Percentiles rank a stretch among this genome's conserved stretches.
These are phyloP conservation scores for Botrytis medusae DNA, from an alignment of 2,329 filamentous ascomycete species.

Conservation along the genomic window DNA sequence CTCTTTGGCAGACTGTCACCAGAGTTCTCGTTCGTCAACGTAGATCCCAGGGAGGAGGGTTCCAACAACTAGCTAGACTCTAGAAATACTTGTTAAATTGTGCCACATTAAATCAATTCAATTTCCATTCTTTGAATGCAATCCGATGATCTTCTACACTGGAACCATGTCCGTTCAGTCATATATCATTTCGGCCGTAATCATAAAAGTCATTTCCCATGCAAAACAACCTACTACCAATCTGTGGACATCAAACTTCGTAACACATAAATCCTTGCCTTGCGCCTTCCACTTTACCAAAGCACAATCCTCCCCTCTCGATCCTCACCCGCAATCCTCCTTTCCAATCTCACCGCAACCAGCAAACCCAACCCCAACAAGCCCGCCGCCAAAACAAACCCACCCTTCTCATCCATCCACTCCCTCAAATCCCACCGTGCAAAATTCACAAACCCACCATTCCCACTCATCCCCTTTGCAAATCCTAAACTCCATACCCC, in stretches of 20 bases:
- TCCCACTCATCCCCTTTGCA: background rate
- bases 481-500: slow-evolving; percentile 11
- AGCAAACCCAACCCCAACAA: background rate
- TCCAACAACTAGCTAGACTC: no score
- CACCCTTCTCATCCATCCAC: background rate
- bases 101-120: background rate
- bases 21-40: background rate
- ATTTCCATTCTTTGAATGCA: no score
- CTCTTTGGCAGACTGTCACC: background rate
- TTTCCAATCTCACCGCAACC: background rate
- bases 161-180: background rate
- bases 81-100: background rate
- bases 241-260: background rate
- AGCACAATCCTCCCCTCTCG: background rate
- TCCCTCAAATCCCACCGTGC: background rate
- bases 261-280: background rate
- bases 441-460: background rate
- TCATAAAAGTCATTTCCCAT: background rate
- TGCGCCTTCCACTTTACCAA: background rate
- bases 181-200: slow-evolving; percentile 40
- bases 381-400: background rate
- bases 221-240: background rate
- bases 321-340: background rate
- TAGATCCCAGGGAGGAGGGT: no score
- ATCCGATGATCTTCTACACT: background rate